These are phyloP conservation scores for Geotrichum restrictum DNA, from an alignment of 1,139 yeast species.

Conservation along the genomic window DNA sequence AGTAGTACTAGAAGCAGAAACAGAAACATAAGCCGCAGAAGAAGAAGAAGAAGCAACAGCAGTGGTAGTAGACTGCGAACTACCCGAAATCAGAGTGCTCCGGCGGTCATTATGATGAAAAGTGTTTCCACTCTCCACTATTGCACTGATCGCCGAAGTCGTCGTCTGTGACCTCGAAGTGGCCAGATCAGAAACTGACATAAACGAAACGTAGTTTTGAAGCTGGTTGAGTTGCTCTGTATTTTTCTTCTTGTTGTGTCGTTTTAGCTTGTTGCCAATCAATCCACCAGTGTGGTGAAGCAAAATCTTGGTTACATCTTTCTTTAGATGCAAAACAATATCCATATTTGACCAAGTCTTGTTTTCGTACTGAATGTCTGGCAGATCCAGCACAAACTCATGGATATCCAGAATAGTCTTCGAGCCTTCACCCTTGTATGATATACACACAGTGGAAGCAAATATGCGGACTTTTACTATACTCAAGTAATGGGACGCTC, in stretches of 20 bases:
- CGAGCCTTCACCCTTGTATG: conserved; percentile 58
- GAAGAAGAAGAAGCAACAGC: too few species aligned
- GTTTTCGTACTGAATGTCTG: conserved; percentile 59
- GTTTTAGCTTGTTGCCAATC: conserved; percentile 65
- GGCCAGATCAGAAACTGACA: conserved; percentile 34
- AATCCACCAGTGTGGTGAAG: conserved; percentile 75
- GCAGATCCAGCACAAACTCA: conserved; percentile 60
- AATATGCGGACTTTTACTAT: conserved; percentile 57
- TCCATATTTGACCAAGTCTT: conserved; percentile 80
- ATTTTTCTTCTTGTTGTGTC: conserved; percentile 31
- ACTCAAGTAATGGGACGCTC: conserved; percentile 66
- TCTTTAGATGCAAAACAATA: conserved; percentile 57
- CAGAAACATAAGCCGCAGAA: too few species aligned
- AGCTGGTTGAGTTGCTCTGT: conserved; percentile 35
- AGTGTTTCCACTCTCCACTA: too few species aligned
- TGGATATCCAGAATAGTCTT: conserved; percentile 68
- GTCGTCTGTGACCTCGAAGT: too few species aligned
- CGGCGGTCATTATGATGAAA: too few species aligned
- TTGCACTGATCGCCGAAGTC: too few species aligned
- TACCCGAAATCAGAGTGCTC: too few species aligned
- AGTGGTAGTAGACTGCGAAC: too few species aligned
- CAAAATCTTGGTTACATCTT: conserved; percentile 60
- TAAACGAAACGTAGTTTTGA: conserved; percentile 36
- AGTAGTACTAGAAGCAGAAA: too few species aligned
- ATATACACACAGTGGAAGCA: conserved; percentile 54